phyloP scores from a whole-genome alignment of 352 stramenopile genomes.

The Phytophthora vignae region DNA sequence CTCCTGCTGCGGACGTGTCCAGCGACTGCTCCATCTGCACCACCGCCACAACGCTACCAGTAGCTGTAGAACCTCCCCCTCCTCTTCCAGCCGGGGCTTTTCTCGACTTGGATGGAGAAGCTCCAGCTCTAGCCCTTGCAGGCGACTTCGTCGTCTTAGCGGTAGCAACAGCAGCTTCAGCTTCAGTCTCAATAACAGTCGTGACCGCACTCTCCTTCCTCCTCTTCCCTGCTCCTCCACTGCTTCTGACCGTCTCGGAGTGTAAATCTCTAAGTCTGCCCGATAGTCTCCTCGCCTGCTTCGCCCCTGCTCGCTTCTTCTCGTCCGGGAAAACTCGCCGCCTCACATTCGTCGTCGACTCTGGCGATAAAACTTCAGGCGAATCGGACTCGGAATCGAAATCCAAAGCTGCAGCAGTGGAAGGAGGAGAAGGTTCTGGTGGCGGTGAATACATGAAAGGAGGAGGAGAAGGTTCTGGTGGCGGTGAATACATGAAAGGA shows the following conservation, averaged over 20 bases:
- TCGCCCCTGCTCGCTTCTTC: conserved; percentile 7
- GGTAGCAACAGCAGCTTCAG: background rate
- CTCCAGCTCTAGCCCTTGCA: conserved; percentile 3
- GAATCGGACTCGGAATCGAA: background rate
- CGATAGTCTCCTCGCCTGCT: conserved; percentile 33
- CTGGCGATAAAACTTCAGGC: conserved; percentile 17
- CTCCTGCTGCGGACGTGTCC: conserved; percentile 42
- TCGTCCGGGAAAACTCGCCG: conserved; percentile 14
- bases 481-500: no score
- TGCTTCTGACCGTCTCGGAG: conserved; percentile 16
- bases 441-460: conserved; percentile 20
- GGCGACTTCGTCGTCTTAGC: background rate
- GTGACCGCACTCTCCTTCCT: conserved; percentile 9
- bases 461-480: no score
- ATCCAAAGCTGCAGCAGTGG: background rate
- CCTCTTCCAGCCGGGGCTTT: conserved; percentile 3
- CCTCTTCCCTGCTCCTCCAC: conserved; percentile 1
- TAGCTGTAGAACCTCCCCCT: conserved; percentile 4
- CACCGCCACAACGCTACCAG: conserved; percentile 22
- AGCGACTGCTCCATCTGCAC: conserved; percentile 62
- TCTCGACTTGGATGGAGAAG: conserved; percentile 9
- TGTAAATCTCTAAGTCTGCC: conserved; percentile 28
- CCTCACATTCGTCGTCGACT: conserved; percentile 9
- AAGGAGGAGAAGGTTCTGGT: background rate
- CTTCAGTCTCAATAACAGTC: background rate